Evolutionary conservation across 2,329 filamentous ascomycete species (phyloP).

Genomic region (Fusarium sp.): DNA sequence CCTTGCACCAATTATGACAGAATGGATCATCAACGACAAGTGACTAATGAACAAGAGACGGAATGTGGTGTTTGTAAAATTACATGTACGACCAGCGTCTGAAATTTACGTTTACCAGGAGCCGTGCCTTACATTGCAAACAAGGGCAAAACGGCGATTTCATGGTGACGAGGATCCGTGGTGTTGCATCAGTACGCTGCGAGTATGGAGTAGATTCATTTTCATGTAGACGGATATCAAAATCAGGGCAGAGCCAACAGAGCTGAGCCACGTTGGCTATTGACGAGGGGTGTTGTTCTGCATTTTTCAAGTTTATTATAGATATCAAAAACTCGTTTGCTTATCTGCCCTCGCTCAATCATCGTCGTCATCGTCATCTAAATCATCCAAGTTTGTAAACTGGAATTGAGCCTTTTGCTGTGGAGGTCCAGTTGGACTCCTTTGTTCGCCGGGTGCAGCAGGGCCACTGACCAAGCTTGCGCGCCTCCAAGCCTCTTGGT

Average conservation of each 20-base stretch:
- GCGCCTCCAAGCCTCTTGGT: slow-evolving; percentile 55
- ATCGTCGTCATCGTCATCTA: slow-evolving; percentile 56
- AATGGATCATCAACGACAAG: slow-evolving; percentile 20
- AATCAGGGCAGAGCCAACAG: slow-evolving; percentile 15
- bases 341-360: slow-evolving; percentile 38
- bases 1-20: not conserved
- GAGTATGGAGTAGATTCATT: slow-evolving; percentile 31
- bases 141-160: slow-evolving; percentile 3
- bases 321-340: slow-evolving; percentile 12
- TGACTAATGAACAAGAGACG: slow-evolving; percentile 35
- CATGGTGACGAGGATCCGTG: not conserved
- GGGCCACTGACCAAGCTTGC: slow-evolving; percentile 49
- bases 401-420: slow-evolving; percentile 65
- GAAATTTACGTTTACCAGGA: slow-evolving; percentile 25
- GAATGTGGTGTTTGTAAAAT: slow-evolving; percentile 44
- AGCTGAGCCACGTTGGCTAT: slow-evolving; percentile 29
- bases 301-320: slow-evolving; percentile 31
- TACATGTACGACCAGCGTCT: slow-evolving; percentile 48
- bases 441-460: slow-evolving; percentile 42
- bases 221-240: slow-evolving; percentile 33
- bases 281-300: slow-evolving; percentile 23
- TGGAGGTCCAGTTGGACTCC: slow-evolving; percentile 42
- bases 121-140: not conserved
- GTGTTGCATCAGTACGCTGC: slow-evolving; percentile 20
- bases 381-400: slow-evolving; percentile 64